Evolutionary conservation across 176 grass and related monocot species (phyloP).

Genomic region (Carex myosuroides): DNA sequence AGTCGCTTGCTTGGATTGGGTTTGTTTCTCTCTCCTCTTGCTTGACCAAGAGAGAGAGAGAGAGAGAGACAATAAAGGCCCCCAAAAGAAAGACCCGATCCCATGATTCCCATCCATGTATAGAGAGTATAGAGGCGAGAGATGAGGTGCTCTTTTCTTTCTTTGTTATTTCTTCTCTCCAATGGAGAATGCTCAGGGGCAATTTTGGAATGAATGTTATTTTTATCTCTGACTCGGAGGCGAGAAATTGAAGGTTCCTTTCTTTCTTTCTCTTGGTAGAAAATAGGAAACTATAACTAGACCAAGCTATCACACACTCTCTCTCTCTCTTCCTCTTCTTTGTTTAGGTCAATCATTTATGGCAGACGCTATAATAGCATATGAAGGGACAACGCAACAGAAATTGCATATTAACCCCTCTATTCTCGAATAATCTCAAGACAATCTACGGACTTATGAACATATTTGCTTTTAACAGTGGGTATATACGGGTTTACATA

Average conservation of each 20-base stretch:
- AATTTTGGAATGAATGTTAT: conserved; percentile 1
- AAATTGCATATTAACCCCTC: neutral
- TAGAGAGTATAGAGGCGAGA: conserved; percentile 10
- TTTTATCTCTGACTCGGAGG: neutral
- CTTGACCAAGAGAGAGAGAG: conserved; percentile 15
- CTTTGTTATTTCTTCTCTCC: neutral
- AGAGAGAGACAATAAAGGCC: conserved; percentile 3
- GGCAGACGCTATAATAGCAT: neutral
- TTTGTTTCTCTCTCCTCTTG: conserved; percentile 9
- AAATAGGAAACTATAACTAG: neutral
- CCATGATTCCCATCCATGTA: neutral
- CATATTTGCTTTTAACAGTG: too few species aligned
- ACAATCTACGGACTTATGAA: too few species aligned
- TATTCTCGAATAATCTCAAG: neutral
- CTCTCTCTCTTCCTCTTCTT: too few species aligned
- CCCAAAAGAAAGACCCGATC: conserved; percentile 9
- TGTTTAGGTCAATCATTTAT: neutral
- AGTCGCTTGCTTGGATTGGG: conserved; percentile 17
- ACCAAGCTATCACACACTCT: neutral
- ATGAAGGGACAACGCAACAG: too few species aligned
- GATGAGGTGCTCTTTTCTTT: neutral
- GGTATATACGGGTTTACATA: too few species aligned
- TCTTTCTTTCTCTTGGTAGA: neutral
- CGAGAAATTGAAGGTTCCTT: neutral
- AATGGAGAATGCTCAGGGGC: neutral